A percentile compares a stretch with the other conserved stretches of the same genome.
These are phyloP conservation scores for Camillea tinctor DNA, from an alignment of 2,329 filamentous ascomycete genomes.

Conservation along the genomic window DNA sequence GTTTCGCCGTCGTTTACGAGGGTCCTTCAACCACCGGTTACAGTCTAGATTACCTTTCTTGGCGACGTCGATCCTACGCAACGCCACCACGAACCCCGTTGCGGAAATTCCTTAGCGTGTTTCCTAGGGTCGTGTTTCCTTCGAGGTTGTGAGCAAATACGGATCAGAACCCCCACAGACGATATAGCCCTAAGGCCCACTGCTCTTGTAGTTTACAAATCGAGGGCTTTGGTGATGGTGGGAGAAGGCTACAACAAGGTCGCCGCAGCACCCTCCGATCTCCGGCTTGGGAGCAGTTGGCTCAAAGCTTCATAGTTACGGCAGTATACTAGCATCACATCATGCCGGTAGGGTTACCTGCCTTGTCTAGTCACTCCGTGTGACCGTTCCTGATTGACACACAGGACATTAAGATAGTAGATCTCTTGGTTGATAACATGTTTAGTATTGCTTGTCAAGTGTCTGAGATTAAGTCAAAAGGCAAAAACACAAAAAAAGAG, in stretches of 20 bases:
- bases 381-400: constrained; percentile 26
- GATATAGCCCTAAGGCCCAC: constrained; percentile 5
- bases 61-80: constrained; percentile 25
- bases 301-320: constrained; percentile 9
- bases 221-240: not conserved
- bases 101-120: constrained; percentile 19
- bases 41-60: constrained; percentile 13
- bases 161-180: not conserved
- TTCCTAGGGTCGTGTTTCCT: constrained; percentile 21
- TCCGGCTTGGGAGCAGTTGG: constrained; percentile 6
- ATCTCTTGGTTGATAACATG: constrained; percentile 21
- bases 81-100: constrained; percentile 23
- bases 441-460: not conserved
- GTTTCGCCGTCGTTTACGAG: not conserved
- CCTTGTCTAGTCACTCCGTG: constrained; percentile 26
- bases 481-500: not conserved
- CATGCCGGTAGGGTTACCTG: constrained; percentile 23
- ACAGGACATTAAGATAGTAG: constrained; percentile 23
- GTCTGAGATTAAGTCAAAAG: constrained; percentile 2
- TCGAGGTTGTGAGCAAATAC: not conserved
- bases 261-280: constrained; percentile 22
- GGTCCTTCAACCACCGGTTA: not conserved
- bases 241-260: constrained; percentile 11
- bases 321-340: constrained; percentile 22
- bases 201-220: not conserved